These are phyloP conservation scores for Tricholoma sp. DNA, from an alignment of 768 basidiomycete genomes.

Conservation along the genomic window DNA sequence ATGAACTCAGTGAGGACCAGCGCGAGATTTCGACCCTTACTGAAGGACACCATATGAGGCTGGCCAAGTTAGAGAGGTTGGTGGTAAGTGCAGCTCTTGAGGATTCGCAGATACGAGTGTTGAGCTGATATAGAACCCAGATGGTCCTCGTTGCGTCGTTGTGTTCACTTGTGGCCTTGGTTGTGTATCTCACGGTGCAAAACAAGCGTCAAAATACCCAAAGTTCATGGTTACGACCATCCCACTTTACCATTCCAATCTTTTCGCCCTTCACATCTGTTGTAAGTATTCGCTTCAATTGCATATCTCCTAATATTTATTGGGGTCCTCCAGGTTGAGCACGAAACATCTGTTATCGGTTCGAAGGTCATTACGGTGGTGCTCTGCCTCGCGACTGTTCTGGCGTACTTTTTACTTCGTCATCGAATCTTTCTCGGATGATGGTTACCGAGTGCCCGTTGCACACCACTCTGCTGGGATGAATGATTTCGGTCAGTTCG, in stretches of 20 bases:
- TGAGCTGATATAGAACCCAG: constrained; percentile 11
- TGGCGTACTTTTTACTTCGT: constrained; percentile 39
- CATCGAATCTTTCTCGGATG: constrained; percentile 29
- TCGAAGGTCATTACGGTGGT: constrained; percentile 38
- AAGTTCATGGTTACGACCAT: constrained; percentile 31
- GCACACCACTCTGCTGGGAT: background rate
- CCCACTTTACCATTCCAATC: constrained; percentile 75
- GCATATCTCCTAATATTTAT: background rate
- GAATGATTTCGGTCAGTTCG: background rate
- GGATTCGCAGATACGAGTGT: background rate
- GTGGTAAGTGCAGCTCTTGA: constrained; percentile 35
- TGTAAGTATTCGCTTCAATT: constrained; percentile 30
- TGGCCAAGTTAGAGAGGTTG: constrained; percentile 44
- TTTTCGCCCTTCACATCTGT: constrained; percentile 77
- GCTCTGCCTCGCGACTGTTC: constrained; percentile 32
- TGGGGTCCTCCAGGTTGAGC: constrained; percentile 55
- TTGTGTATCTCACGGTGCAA: constrained; percentile 30
- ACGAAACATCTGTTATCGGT: constrained; percentile 64
- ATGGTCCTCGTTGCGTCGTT: constrained; percentile 29
- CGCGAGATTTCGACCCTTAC: constrained; percentile 35
- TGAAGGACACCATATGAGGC: constrained; percentile 40
- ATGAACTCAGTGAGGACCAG: constrained; percentile 21
- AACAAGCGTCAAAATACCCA: constrained; percentile 21
- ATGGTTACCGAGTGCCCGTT: background rate
- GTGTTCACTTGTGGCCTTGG: constrained; percentile 27